Base-by-base conservation (phyloP, 2,329 filamentous ascomycete species). In the Didymella lethalis region DNA sequence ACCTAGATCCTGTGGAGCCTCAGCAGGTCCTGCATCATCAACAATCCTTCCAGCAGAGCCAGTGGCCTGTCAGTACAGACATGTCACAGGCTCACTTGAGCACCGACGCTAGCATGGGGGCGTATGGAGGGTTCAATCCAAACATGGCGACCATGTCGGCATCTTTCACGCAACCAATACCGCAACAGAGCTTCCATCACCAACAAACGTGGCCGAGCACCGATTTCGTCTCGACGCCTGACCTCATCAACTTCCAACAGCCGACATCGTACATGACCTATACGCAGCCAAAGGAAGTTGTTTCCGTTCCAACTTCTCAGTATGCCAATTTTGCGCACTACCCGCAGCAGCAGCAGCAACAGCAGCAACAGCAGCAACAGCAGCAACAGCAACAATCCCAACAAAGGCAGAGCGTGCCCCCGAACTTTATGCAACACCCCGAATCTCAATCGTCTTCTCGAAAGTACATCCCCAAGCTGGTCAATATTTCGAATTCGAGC, bases 1-100 rank as follows among this genome's bases (percentile, higher is more conserved):
- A 76, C 23, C 63, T 76, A 23, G 74, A 76, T 51, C 63, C 72
- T 0, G 71, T 74, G 11, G 73, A 75, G n/a, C 62, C 72, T 16
- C 59, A 66, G 10, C 74, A 73, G 38, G 58, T 55, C 25, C 69
- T 75, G 64, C 72, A 75, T 14, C 56, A 58, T n/a, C 68, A 71
- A 18, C 72, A 69, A 46, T 61, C 62, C 20, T 58, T 75, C 41
- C 67, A 72, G 45, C 68, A 70, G 49, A 57, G 62, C 16, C 71
- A 73, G 55, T 76, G 74, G 74, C 73, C 74, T 38, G 74, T 75
- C 54, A 73, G 66, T 51, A 65, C 64, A 26, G 71, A 75, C 29
- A 75, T 76, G 64, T 66, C 69, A 8, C 71, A 75, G 29, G 63
- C 50, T 7, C 63, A 59, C 26, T 65, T 76, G 67, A 67, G 59